Percentiles rank a stretch among this genome's conserved stretches.
Evolutionary conservation across 805 yeast genomes (phyloP).

Genomic region (Metschnikowia santaceciliae): DNA sequence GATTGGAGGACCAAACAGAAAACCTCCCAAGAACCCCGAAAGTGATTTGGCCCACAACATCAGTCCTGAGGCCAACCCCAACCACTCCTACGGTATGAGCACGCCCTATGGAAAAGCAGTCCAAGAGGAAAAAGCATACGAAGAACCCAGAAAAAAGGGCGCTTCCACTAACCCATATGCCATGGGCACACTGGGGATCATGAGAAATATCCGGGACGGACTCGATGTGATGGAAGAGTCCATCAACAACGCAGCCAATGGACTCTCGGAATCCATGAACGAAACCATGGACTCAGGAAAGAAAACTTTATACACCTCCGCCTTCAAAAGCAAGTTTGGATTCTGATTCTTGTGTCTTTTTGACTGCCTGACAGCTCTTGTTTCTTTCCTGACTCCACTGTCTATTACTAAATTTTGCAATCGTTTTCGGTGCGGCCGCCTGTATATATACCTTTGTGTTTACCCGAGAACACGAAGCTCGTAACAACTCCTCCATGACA

Average conservation of each 20-base stretch:
- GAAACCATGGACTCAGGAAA: conserved; percentile 50
- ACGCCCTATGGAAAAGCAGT: conserved; percentile 10
- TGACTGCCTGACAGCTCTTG: neutral
- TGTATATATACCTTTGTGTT: neutral
- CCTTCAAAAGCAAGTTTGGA: conserved; percentile 53
- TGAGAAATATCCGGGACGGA: conserved; percentile 49
- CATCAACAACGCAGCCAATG: conserved; percentile 54
- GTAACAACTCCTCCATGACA: neutral
- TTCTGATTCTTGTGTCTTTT: conserved; percentile 23
- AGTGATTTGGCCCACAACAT: conserved; percentile 48
- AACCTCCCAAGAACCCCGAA: conserved; percentile 56
- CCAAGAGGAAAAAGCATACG: conserved; percentile 27
- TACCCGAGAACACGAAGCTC: neutral
- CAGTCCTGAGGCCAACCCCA: conserved; percentile 42
- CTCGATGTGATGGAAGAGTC: conserved; percentile 52
- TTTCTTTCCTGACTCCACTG: neutral
- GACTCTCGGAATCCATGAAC: conserved; percentile 49
- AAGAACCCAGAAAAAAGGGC: conserved; percentile 44
- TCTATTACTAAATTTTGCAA: neutral
- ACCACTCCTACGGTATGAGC: conserved; percentile 28
- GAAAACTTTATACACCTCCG: conserved; percentile 46
- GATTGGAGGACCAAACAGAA: conserved; percentile 73
- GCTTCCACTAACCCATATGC: conserved; percentile 29
- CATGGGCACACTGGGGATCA: conserved; percentile 33
- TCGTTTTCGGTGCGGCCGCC: conserved; percentile 2